A percentile compares a stretch with the other conserved stretches of the same genome.
These are phyloP conservation scores for Cladosporium colombiae DNA, from an alignment of 2,329 filamentous ascomycete genomes.

Conservation along the genomic window DNA sequence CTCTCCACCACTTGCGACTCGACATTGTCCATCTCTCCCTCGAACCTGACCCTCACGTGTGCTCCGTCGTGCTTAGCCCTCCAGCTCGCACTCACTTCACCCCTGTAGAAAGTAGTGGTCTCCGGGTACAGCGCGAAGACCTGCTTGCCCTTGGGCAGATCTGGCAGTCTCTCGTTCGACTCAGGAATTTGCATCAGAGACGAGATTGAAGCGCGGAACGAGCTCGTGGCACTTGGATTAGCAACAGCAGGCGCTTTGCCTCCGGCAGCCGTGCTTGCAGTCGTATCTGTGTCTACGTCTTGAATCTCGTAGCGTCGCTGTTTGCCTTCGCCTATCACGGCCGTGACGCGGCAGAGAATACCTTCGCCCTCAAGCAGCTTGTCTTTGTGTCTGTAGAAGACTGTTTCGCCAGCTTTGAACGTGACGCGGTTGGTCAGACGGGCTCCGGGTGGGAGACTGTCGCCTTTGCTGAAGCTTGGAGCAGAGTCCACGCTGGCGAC, in stretches of 20 bases:
- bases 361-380: slow-evolving; percentile 49
- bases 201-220: slow-evolving; percentile 48
- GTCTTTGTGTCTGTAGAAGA: slow-evolving; percentile 51
- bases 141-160: slow-evolving; percentile 44
- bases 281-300: slow-evolving; percentile 44
- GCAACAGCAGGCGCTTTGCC: slow-evolving; percentile 34
- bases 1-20: slow-evolving; percentile 53
- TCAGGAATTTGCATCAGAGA: slow-evolving; percentile 49
- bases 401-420: slow-evolving; percentile 47
- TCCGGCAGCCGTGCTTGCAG: slow-evolving; percentile 32
- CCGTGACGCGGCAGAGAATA: slow-evolving; percentile 53
- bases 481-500: slow-evolving; percentile 47
- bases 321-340: slow-evolving; percentile 55
- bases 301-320: slow-evolving; percentile 56
- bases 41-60: slow-evolving; percentile 34
- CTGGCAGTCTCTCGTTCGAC: slow-evolving; percentile 43
- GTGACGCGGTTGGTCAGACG: slow-evolving; percentile 35
- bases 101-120: slow-evolving; percentile 57
- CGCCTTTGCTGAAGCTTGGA: slow-evolving; percentile 25
- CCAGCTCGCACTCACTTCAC: slow-evolving; percentile 50
- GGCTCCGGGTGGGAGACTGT: slow-evolving; percentile 10
- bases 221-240: slow-evolving; percentile 21
- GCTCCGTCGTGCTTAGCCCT: slow-evolving; percentile 36
- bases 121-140: slow-evolving; percentile 54
- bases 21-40: slow-evolving; percentile 48